A percentile compares a stretch with the other conserved stretches of the same genome.
These are phyloP conservation scores for Lepiota venenata DNA, from an alignment of 768 basidiomycete species.

Conservation along the genomic window DNA sequence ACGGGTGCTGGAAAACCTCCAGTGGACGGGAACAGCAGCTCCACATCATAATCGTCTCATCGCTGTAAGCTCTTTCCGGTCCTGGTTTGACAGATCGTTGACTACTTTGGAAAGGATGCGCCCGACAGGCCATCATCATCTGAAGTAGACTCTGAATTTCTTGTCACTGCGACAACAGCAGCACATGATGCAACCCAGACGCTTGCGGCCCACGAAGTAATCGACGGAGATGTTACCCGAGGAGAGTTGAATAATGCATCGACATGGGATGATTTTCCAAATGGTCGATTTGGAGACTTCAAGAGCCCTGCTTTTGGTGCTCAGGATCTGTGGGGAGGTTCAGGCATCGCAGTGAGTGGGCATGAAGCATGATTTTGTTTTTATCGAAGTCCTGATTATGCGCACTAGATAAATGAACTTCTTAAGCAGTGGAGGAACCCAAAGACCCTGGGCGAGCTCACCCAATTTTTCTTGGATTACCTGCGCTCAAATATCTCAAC, in stretches of 20 bases:
- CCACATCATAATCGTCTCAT: conserved; percentile 62
- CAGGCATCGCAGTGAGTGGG: conserved; percentile 49
- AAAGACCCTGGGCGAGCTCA: conserved; percentile 61
- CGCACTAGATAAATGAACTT: conserved; percentile 53
- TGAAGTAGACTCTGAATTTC: conserved; percentile 30
- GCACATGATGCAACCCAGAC: conserved; percentile 57
- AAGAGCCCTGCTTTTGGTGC: conserved; percentile 94
- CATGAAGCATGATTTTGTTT: not conserved
- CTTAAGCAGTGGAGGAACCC: conserved; percentile 78
- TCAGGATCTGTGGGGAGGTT: conserved; percentile 75
- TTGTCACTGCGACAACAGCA: conserved; percentile 66
- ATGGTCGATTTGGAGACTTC: conserved; percentile 96
- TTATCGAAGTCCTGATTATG: not conserved
- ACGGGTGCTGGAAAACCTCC: conserved; percentile 74
- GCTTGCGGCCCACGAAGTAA: conserved; percentile 44
- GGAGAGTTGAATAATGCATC: conserved; percentile 77
- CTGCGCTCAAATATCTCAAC: conserved; percentile 68
- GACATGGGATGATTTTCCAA: conserved; percentile 95
- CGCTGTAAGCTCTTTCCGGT: conserved; percentile 34
- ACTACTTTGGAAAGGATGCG: conserved; percentile 33
- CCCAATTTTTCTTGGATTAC: conserved; percentile 74
- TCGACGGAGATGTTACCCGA: conserved; percentile 56
- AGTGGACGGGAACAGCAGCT: conserved; percentile 58
- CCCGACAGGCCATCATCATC: conserved; percentile 23
- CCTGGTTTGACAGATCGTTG: conserved; percentile 2